These are phyloP conservation scores for Globisporangium alternatum DNA, from an alignment of 352 stramenopile genomes.

Conservation along the genomic window DNA sequence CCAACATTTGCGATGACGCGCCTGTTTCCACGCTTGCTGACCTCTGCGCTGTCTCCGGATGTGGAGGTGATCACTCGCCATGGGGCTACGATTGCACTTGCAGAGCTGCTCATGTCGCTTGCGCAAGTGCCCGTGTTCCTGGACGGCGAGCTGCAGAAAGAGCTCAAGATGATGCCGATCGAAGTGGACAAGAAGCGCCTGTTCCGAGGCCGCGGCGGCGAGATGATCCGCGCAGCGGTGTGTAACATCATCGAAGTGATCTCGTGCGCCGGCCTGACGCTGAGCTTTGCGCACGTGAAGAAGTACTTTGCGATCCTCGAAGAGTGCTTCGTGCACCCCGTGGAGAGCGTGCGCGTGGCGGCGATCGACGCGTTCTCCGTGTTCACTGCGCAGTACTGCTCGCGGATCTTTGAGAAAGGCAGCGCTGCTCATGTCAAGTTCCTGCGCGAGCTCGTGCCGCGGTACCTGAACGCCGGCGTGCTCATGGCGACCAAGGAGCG, in stretches of 20 bases:
- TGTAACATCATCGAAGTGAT: constrained; percentile 95
- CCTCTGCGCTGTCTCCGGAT: constrained; percentile 72
- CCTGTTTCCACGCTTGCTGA: constrained; percentile 86
- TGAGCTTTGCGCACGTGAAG: constrained; percentile 68
- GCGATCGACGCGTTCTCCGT: constrained; percentile 86
- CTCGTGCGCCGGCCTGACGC: constrained; percentile 36
- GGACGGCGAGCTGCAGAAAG: constrained; percentile 64
- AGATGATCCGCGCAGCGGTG: constrained; percentile 93
- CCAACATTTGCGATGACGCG: constrained; percentile 54
- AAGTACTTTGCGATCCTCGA: constrained; percentile 76
- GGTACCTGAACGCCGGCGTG: constrained; percentile 55
- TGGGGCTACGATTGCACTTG: constrained; percentile 90
- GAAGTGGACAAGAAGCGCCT: constrained; percentile 93
- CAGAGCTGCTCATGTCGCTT: constrained; percentile 73
- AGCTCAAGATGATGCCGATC: constrained; percentile 69
- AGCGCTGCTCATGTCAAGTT: constrained; percentile 41
- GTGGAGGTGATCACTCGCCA: constrained; percentile 92
- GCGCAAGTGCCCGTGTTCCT: constrained; percentile 52
- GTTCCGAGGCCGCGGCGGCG: constrained; percentile 95
- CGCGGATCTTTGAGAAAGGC: constrained; percentile 56
- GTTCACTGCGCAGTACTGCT: constrained; percentile 89
- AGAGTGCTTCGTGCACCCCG: constrained; percentile 94
- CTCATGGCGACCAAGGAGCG: constrained; percentile 28
- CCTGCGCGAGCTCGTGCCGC: constrained; percentile 47
- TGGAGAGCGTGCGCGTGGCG: constrained; percentile 88